Evolutionary conservation across 2,329 filamentous ascomycete species (phyloP).

Genomic region (Coniella lustricola): DNA sequence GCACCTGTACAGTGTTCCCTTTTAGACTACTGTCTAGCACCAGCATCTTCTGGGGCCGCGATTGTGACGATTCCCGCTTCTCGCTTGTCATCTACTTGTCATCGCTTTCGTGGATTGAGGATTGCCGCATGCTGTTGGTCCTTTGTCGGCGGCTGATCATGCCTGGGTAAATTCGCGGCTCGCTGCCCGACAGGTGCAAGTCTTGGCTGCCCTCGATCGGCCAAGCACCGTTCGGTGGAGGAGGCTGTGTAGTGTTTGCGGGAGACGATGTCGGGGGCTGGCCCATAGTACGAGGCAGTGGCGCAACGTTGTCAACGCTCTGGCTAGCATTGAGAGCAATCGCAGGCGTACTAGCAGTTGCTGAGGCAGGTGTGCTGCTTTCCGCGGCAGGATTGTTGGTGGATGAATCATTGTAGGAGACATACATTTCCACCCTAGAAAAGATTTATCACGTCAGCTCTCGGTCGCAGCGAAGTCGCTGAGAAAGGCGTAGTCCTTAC

Average conservation of each 20-base stretch:
- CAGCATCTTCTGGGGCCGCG: too few species aligned
- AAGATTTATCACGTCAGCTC: constrained; percentile 5
- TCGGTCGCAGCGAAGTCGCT: not conserved
- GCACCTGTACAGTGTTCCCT: too few species aligned
- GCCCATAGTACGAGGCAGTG: constrained; percentile 2
- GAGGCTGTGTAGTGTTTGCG: not conserved
- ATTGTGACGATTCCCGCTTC: too few species aligned
- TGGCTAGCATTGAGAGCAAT: constrained; percentile 18
- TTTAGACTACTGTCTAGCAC: too few species aligned
- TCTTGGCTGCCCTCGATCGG: constrained; percentile 31
- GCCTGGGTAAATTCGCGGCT: constrained; percentile 67
- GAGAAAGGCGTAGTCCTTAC: constrained; percentile 43
- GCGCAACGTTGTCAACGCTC: constrained; percentile 6
- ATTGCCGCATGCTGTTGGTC: constrained; percentile 34
- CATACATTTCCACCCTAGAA: constrained; percentile 38
- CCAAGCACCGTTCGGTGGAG: constrained; percentile 10
- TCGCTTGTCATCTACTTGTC: constrained; percentile 6
- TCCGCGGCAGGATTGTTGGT: not conserved
- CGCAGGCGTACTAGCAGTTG: constrained; percentile 19
- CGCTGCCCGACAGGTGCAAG: constrained; percentile 46
- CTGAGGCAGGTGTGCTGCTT: constrained; percentile 1
- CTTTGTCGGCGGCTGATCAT: constrained; percentile 50
- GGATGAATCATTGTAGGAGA: constrained; percentile 25
- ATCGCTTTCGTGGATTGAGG: constrained; percentile 34
- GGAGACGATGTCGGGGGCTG: constrained; percentile 12